Base-by-base conservation (phyloP, 495 filamentous ascomycete species). In the Aspergillus indologenus region DNA sequence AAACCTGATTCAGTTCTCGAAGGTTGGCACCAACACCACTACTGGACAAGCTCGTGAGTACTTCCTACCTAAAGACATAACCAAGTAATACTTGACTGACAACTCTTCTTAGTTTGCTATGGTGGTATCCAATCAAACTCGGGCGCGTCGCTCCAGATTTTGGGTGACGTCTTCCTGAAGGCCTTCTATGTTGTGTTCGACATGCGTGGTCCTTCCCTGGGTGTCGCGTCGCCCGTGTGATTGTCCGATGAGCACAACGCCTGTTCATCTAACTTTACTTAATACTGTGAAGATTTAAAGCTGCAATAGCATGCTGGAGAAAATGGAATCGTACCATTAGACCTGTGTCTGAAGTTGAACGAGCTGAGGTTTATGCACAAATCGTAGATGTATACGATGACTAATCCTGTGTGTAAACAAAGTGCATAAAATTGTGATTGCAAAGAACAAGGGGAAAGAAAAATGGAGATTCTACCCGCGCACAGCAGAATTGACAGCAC, bases 111-210 rank as follows among this genome's bases (percentile, higher is more conserved):
- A 89, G 86, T 79, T 44, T 91, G 88, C 75, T 88, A 85, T 60
- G 88, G 88, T 56, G 88, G 87, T 56, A 63, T 91, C 45, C 88
- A 90, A 75, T 83, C 82, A 14, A 89, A 83, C 43, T 61, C 64
- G 9, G 80, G 80, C 5, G 76, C 78, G 15, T 70, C 68, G 3
- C 65, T 90, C 59, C 85, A 90, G 67, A 87, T 95, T 66, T 88
- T 86, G 61, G 90, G 90, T 12, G 90, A 92, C 64, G 81, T 89
- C 58, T 86, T 95, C 67, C 84, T 95, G 67, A 90, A 90, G 72
- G 80, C 86, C 20, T 82, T 89, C 63, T 93, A 90, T 67, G 87
- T 90, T 20, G 88, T 88, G 18, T 93, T 93, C 63, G 86, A 95
- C 62, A 63, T 70, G 43, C 68, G 76, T n/a, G 76, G 76, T 0